A percentile compares a stretch with the other conserved stretches of the same genome.
These are phyloP conservation scores for Chenopodium album DNA, from an alignment of 148 eudicot species.

Conservation along the genomic window DNA sequence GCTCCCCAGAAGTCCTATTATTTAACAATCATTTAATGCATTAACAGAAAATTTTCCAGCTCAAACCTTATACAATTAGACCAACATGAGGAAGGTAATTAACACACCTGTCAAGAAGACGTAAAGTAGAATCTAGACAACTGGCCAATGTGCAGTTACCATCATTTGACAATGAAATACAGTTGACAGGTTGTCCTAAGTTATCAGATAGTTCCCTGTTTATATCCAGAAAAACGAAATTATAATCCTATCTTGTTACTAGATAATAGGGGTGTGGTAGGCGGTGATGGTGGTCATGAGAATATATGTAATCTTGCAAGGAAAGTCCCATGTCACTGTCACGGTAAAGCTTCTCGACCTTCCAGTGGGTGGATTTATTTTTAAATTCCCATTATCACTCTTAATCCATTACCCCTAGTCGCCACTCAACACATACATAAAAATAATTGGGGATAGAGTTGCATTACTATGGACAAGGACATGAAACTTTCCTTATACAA, in stretches of 20 bases:
- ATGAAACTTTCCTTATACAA: neutral
- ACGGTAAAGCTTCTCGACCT: neutral
- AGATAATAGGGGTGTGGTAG: neutral
- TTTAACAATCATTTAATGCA: constrained; percentile 10
- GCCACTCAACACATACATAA: neutral
- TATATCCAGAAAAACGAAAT: constrained; percentile 4
- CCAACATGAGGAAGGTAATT: constrained; percentile 6
- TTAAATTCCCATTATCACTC: neutral
- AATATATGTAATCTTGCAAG: neutral
- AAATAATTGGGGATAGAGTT: neutral
- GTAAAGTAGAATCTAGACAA: constrained; percentile 88
- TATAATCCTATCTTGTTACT: neutral
- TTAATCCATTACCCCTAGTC: neutral
- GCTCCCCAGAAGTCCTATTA: constrained; percentile 75
- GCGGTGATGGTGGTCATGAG: neutral
- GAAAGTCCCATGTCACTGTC: neutral
- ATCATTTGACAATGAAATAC: constrained; percentile 91
- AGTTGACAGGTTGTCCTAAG: constrained; percentile 91
- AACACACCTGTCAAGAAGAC: constrained; percentile 80
- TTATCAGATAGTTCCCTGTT: constrained; percentile 81
- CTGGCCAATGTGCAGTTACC: constrained; percentile 85
- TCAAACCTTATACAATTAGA: neutral
- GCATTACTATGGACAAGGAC: neutral
- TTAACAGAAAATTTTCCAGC: neutral
- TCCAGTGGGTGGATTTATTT: neutral